Base-by-base conservation (phyloP, 176 grass and related monocot species). In the Carex cristatella region DNA sequence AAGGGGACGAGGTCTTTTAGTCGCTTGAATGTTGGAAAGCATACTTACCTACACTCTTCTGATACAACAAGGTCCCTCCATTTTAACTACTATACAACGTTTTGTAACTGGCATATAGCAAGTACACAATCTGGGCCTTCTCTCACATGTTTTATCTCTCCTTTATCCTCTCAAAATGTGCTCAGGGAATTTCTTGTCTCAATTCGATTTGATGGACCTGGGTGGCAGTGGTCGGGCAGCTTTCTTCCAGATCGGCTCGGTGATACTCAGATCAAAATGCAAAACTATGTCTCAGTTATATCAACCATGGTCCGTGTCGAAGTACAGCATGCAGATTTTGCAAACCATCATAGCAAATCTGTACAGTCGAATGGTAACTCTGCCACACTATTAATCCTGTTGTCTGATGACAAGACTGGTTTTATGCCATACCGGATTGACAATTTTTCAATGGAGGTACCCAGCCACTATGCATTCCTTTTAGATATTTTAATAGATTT, bases 381-480 rank as follows among this genome's bases (percentile, higher is more conserved):
- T 61, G 86, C 89, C 77, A 94, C 93, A 31, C 86, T 93, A 86
- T 69, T 98, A 82, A 98, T 98, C 87, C 91, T 98, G 59, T 88
- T 98, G 54, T 98, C 95, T 85, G 92, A 98, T 93, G 95, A 98
- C 40, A 94, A 91, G 83, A 98, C 95, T 84, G 89, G 91, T 63
- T 98, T 98, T 84, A 94, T 94, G 86, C 92, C 95, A 86, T 94
- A 98, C 86, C 91, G 91, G 86, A 91, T 98, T 57, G 89, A 98
- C 86, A 98, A 98, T 86, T 94, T 98, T 69, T 91, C 95, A 4
- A 91, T 92, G 65, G 95, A 98, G 95, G 95, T 98, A 98, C 87
- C 75, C 1, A 1, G 15, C 27, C 12, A 33, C 11, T 65, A 31
- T 63, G 15, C 6, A 83, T 83, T 68, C 13, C 40, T 53, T 83